Percentiles rank a stretch among this genome's conserved stretches.
These are phyloP conservation scores for Saccharomycopsis guyanensis DNA, from an alignment of 805 yeast species.

Conservation along the genomic window DNA sequence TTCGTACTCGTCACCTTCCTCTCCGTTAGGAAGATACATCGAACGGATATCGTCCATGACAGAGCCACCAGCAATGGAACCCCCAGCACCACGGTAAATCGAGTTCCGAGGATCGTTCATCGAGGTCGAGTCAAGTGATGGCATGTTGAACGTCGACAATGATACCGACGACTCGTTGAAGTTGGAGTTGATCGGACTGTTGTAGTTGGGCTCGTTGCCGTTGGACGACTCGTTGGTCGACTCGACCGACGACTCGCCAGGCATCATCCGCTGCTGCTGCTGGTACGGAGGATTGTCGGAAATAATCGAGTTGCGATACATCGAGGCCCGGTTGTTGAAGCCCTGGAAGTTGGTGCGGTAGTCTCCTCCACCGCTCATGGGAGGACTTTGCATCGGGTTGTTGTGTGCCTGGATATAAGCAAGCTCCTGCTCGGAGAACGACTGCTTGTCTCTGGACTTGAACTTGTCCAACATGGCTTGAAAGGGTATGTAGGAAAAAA, in stretches of 20 bases:
- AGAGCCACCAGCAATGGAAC: conserved; percentile 19
- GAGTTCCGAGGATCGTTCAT: conserved; percentile 19
- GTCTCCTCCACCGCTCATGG: neutral
- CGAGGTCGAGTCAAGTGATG: conserved; percentile 20
- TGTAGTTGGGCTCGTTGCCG: conserved; percentile 16
- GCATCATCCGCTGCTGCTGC: conserved; percentile 3
- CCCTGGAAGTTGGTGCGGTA: conserved; percentile 1
- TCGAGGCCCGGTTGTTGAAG: neutral
- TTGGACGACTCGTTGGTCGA: conserved; percentile 16
- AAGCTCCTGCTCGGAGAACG: conserved; percentile 17
- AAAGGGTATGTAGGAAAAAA: no score
- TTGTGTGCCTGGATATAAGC: conserved; percentile 13
- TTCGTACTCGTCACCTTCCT: conserved; percentile 19
- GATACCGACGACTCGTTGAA: conserved; percentile 21
- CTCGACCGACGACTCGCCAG: conserved; percentile 11
- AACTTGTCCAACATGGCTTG: conserved; percentile 17
- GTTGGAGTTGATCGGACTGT: conserved; percentile 20
- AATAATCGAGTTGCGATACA: conserved; percentile 2
- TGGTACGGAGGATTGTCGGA: conserved; percentile 5
- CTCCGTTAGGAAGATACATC: conserved; percentile 19
- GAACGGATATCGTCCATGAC: conserved; percentile 21
- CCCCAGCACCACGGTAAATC: conserved; percentile 20
- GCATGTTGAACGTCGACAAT: conserved; percentile 20
- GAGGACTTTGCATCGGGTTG: conserved; percentile 2
- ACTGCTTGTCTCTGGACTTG: conserved; percentile 17